Base-by-base conservation (phyloP, 768 basidiomycete species). In the Tremella mesenterica region DNA sequence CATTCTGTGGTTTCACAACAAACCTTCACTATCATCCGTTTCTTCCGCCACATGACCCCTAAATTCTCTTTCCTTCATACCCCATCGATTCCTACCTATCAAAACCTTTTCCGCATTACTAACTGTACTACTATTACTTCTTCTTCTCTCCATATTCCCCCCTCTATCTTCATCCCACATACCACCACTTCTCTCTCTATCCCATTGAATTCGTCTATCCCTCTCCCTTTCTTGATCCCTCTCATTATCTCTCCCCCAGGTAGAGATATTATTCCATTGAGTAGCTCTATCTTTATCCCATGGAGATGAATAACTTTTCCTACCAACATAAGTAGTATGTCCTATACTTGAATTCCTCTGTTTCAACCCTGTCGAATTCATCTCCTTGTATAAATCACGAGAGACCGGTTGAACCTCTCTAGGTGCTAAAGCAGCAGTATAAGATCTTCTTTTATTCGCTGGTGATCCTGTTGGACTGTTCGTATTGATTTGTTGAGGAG, bases 391-490 rank as follows among this genome's bases (percentile, higher is more conserved):
- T 27, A 54, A 27, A 31, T 61, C 63, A 34, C 58, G 52, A 9
- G 63, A 65, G 0, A 47, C 36, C 12, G 44, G 51, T 33, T 59
- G 56, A 38, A 31, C 20, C 2, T 56, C 54, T 46, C 60, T 44
- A 48, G 65, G 58, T 7, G 58, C 65, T 18, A 67, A 46, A 27
- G 65, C 65, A 20, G 60, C 34, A 14, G 65, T 67, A 43, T 67
- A 64, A n/a, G 54, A 56, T 5, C 48, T 28, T 18, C 54, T 31
- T 45, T 56, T 56, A 41, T 31, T 43, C 43, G 14, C 16, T 18
- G 27, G 38, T 44, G 27, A 44, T 48, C 4, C 25, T 18, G n/a
- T n/a, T 25, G 34, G 36, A 25, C 27, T 21, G 31, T 34, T 45
- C 31, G 28, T 36, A 13, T 23, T 16, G 8, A 4, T 20, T 20